phyloP scores from a whole-genome alignment of 129 eudicot species.

The Lactuca sativa region DNA sequence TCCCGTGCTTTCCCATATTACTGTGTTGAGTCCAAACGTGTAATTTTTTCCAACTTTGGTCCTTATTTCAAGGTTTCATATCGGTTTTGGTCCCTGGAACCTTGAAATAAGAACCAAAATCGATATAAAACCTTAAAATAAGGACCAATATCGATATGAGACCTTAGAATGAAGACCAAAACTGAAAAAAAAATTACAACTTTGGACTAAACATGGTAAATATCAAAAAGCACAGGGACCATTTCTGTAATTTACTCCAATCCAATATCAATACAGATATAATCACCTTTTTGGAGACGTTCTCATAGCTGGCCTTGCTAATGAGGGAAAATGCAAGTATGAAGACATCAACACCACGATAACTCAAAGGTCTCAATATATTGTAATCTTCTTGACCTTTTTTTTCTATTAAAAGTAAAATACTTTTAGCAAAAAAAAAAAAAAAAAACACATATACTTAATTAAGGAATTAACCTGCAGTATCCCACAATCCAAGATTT shows the following conservation, averaged over 20 bases:
- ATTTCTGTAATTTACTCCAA: not conserved
- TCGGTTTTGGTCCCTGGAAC: not conserved
- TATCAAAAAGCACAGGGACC: not conserved
- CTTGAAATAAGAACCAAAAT: too few species aligned
- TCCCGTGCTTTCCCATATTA: too few species aligned
- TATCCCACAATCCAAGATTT: conserved; percentile 70
- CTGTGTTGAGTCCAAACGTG: not conserved
- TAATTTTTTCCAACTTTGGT: not conserved
- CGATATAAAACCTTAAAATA: too few species aligned
- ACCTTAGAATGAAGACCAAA: too few species aligned
- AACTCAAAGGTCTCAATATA: conserved; percentile 72
- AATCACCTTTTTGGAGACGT: conserved; percentile 60
- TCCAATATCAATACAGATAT: not conserved
- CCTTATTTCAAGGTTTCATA: not conserved
- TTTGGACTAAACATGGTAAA: too few species aligned
- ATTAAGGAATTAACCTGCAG: conserved; percentile 51
- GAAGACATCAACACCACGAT: conserved; percentile 76
- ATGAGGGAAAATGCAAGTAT: conserved; percentile 74
- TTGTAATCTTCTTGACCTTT: conserved; percentile 79
- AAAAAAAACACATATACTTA: not conserved
- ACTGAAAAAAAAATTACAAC: too few species aligned
- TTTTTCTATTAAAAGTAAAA: conserved; percentile 3
- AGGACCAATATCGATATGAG: too few species aligned
- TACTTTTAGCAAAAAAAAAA: not conserved
- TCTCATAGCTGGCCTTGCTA: conserved; percentile 75